Evolutionary conservation across 2,329 filamentous ascomycete genomes (phyloP).

Genomic region (Fusarium sp.): DNA sequence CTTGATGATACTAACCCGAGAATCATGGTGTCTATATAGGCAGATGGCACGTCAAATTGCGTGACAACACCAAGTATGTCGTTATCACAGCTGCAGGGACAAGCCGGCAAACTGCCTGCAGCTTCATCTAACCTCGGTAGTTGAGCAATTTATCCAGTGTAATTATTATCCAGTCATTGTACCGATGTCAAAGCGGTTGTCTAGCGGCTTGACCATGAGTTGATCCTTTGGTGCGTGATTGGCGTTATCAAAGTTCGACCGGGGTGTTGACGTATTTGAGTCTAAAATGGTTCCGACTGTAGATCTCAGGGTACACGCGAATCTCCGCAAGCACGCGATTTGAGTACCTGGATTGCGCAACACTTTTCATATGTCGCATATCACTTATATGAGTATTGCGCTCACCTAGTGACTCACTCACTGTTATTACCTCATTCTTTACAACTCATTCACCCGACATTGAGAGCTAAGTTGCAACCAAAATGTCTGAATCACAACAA

Average conservation of each 20-base stretch:
- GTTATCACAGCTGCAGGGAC: neutral
- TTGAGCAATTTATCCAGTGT: neutral
- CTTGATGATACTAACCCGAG: neutral
- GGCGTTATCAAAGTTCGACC: no score
- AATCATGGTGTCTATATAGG: neutral
- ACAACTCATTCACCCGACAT: neutral
- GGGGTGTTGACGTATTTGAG: no score
- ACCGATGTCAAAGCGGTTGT: neutral
- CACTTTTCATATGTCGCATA: neutral
- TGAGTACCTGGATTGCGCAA: neutral
- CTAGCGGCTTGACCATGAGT: neutral
- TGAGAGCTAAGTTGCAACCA: neutral
- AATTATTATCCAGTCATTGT: neutral
- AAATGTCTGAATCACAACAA: neutral
- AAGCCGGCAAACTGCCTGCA: neutral
- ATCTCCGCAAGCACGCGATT: neutral
- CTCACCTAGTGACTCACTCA: neutral
- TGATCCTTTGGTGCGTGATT: neutral
- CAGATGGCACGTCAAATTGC: neutral
- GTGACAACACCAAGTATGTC: neutral
- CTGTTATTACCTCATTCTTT: neutral
- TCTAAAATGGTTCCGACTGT: no score
- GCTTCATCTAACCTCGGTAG: neutral
- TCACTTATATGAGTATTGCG: neutral
- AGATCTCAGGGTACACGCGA: neutral